Conservation (phyloP, 1,139 yeast genomes). For the Yamadazyma sp. region DNA sequence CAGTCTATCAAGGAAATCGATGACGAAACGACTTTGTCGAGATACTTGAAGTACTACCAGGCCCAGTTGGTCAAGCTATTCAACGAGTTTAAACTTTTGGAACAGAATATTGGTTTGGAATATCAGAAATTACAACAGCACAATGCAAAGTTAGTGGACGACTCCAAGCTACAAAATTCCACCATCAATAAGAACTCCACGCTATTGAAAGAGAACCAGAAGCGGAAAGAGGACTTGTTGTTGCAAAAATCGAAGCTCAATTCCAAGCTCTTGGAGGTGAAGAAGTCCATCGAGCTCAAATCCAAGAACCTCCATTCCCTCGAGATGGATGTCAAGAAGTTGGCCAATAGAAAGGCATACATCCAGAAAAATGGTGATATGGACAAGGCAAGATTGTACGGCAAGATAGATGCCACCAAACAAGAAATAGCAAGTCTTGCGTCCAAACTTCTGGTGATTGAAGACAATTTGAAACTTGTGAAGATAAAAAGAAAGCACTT, state of each 20-base stretch:
- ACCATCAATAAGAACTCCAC: conserved; percentile 8
- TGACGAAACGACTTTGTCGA: conserved; percentile 4
- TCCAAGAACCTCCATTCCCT: conserved; percentile 8
- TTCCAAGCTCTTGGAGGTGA: conserved; percentile 25
- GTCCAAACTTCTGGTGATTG: conserved; percentile 24
- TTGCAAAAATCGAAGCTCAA: conserved; percentile 33
- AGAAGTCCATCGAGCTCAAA: conserved; percentile 17
- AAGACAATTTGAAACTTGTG: conserved; percentile 23
- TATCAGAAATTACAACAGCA: conserved; percentile 26
- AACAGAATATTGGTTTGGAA: conserved; percentile 23
- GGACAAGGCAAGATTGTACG: conserved; percentile 1
- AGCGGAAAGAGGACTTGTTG: conserved; percentile 25
- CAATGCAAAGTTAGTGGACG: conserved; percentile 31
- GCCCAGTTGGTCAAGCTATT: conserved; percentile 7
- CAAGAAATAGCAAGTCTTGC: conserved; percentile 4
- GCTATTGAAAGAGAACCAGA: conserved; percentile 15
- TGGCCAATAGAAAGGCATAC: conserved; percentile 1
- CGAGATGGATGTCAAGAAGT: conserved; percentile 1
- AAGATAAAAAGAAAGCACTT: conserved; percentile 29
- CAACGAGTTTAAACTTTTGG: conserved; percentile 25
- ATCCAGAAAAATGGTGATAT: conserved; percentile 4
- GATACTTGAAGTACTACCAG: conserved; percentile 10
- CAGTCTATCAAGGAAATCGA: conserved; percentile 5
- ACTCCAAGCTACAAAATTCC: conserved; percentile 26
- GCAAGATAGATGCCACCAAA: not conserved